Percentiles rank a stretch among this genome's conserved stretches.
Evolutionary conservation across 495 filamentous ascomycete species (phyloP).

Genomic region (Daldinia vernicosa): DNA sequence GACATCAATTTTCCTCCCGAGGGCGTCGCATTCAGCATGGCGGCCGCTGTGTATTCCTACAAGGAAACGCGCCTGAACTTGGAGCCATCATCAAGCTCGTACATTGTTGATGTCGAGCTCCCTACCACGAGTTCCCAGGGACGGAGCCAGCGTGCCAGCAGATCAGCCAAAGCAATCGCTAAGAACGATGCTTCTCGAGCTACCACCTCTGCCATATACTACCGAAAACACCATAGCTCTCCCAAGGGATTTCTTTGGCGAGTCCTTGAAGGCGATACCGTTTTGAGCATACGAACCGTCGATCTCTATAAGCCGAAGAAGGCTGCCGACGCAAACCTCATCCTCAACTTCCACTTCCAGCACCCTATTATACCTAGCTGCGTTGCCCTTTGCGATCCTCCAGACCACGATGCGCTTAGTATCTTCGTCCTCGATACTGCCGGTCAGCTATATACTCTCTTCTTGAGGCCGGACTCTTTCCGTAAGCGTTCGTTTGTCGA

Average conservation of each 20-base stretch:
- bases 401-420: slow-evolving; percentile 78
- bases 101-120: slow-evolving; percentile 78
- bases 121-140: slow-evolving; percentile 56
- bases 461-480: slow-evolving; percentile 83
- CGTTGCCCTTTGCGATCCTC: slow-evolving; percentile 80
- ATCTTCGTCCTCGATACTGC: slow-evolving; percentile 82
- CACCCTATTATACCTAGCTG: slow-evolving; percentile 74
- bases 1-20: slow-evolving; percentile 21
- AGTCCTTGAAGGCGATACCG: slow-evolving; percentile 78
- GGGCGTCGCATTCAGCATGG: slow-evolving; percentile 55
- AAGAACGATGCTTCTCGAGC: slow-evolving; percentile 71
- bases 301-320: slow-evolving; percentile 78
- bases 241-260: slow-evolving; percentile 92
- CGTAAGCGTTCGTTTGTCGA: slow-evolving; percentile 71
- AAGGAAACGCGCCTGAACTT: slow-evolving; percentile 88
- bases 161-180: slow-evolving; percentile 50
- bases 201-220: slow-evolving; percentile 82
- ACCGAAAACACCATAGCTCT: slow-evolving; percentile 74
- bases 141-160: slow-evolving; percentile 46
- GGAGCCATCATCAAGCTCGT: slow-evolving; percentile 73
- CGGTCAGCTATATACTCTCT: slow-evolving; percentile 82
- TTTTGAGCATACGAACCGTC: slow-evolving; percentile 82
- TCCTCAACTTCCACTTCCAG: slow-evolving; percentile 79
- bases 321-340: slow-evolving; percentile 72
- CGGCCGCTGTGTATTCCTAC: slow-evolving; percentile 65